Conservation (phyloP, 2,329 filamentous ascomycete species). For the Myrmaecium sp. region DNA sequence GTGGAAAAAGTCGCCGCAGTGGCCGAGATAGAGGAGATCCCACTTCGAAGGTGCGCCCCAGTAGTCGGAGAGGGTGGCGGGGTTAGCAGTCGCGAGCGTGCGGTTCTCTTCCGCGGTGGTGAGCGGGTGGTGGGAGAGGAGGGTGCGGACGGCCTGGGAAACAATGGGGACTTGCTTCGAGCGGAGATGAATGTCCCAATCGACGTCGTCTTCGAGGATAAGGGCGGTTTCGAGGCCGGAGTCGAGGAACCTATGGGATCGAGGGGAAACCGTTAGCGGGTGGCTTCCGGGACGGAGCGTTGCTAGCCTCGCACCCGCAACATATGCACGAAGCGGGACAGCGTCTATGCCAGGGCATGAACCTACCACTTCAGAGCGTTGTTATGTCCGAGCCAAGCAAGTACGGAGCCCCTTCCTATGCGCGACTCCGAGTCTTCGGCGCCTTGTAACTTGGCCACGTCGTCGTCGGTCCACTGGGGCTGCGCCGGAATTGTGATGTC, state of each 20-base stretch:
- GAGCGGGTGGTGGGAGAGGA: slow-evolving; percentile 20
- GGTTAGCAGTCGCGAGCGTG: slow-evolving; percentile 6
- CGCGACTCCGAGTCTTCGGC: slow-evolving; percentile 12
- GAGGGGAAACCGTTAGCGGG: slow-evolving; percentile 2
- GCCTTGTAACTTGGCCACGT: slow-evolving; percentile 21
- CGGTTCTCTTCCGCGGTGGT: too few species aligned
- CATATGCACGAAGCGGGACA: slow-evolving; percentile 1
- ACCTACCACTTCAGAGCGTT: slow-evolving; percentile 23
- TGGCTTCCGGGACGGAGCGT: background rate
- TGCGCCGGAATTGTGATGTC: slow-evolving; percentile 26
- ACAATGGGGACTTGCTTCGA: slow-evolving; percentile 25
- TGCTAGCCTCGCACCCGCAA: background rate
- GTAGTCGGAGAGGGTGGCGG: slow-evolving; percentile 14
- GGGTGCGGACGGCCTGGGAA: slow-evolving; percentile 21
- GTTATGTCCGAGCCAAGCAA: slow-evolving; percentile 28
- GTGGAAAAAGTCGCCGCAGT: slow-evolving; percentile 26
- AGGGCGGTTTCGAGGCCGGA: slow-evolving; percentile 24
- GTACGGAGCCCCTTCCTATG: slow-evolving; percentile 21
- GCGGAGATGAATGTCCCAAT: slow-evolving; percentile 28
- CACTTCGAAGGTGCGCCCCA: slow-evolving; percentile 23
- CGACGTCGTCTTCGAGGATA: slow-evolving; percentile 29
- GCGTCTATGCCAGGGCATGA: slow-evolving; percentile 1
- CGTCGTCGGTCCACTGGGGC: slow-evolving; percentile 24
- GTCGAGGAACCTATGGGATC: slow-evolving; percentile 21
- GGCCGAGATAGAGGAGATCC: slow-evolving; percentile 28